Conservation (phyloP, 495 filamentous ascomycete species). For the Neurospora sp. region DNA sequence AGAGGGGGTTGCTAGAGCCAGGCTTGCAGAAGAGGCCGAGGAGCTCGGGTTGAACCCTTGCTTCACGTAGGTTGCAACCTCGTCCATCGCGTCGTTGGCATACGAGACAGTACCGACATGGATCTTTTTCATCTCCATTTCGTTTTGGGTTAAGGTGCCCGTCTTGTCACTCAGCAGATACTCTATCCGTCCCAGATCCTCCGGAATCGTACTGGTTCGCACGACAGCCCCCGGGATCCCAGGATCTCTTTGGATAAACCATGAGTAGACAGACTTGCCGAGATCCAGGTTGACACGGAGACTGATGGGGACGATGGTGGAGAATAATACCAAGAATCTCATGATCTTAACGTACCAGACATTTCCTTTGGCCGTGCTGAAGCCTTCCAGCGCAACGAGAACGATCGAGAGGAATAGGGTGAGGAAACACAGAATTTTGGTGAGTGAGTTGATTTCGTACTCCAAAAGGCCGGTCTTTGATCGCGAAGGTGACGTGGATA, state of each 20-base stretch:
- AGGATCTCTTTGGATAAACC: conserved; percentile 85
- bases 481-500: conserved; percentile 83
- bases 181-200: conserved; percentile 91
- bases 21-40: conserved; percentile 19
- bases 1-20: conserved; percentile 60
- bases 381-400: conserved; percentile 79
- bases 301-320: conserved; percentile 95
- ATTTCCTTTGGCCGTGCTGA: conserved; percentile 51
- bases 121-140: conserved; percentile 98
- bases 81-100: conserved; percentile 97
- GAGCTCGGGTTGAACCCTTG: conserved; percentile 60
- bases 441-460: conserved; percentile 95
- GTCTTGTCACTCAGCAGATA: conserved; percentile 97
- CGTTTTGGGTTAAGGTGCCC: conserved; percentile 92
- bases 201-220: conserved; percentile 91
- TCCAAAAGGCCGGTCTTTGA: conserved; percentile 91
- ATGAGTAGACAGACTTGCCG: conserved; percentile 91
- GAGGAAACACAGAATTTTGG: conserved; percentile 87
- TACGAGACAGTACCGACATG: conserved; percentile 98
- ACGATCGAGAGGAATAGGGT: conserved; percentile 79
- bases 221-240: conserved; percentile 90
- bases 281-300: conserved; percentile 93
- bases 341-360: conserved; percentile 93
- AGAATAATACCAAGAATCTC: conserved; percentile 95
- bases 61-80: conserved; percentile 74